Percentiles rank a stretch among this genome's conserved stretches.
phyloP scores from a whole-genome alignment of 345 rosid species.

The Camelina hispida region DNA sequence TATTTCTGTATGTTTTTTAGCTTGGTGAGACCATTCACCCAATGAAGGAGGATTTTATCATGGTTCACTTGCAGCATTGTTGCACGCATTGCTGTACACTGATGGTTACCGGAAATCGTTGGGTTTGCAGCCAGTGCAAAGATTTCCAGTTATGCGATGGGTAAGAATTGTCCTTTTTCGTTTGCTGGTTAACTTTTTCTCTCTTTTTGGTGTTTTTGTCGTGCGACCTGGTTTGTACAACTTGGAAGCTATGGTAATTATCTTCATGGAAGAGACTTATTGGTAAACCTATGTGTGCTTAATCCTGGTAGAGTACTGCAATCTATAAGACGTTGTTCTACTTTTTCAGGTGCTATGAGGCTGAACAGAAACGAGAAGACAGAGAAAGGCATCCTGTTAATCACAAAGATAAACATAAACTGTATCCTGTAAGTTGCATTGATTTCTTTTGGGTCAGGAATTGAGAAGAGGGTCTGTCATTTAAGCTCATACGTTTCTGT shows the following conservation, averaged over 20 bases:
- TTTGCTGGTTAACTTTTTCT: conserved; percentile 9
- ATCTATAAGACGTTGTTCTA: conserved; percentile 26
- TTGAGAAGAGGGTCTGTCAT: conserved; percentile 19
- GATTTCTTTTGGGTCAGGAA: conserved; percentile 6
- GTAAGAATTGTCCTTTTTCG: conserved; percentile 57
- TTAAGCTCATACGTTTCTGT: conserved; percentile 22
- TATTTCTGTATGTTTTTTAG: conserved; percentile 47
- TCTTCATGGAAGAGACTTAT: conserved; percentile 23
- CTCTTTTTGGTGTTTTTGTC: conserved; percentile 9
- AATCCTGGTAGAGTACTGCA: conserved; percentile 20
- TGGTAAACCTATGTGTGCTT: conserved; percentile 31
- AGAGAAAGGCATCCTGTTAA: conserved; percentile 85
- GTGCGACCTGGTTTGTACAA: conserved; percentile 10
- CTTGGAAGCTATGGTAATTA: conserved; percentile 27
- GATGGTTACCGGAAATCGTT: conserved; percentile 88
- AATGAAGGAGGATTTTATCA: conserved; percentile 99
- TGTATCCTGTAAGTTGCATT: conserved; percentile 72
- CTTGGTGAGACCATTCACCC: conserved; percentile 98
- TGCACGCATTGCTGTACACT: conserved; percentile 89
- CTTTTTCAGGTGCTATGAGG: conserved; percentile 77
- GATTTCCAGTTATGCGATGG: conserved; percentile 87
- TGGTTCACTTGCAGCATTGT: conserved; percentile 97
- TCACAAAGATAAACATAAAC: conserved; percentile 71
- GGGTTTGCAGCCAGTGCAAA: conserved; percentile 96
- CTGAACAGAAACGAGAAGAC: conserved; percentile 83